These are phyloP conservation scores for Linum lewisii DNA, from an alignment of 345 rosid genomes.

Conservation along the genomic window DNA sequence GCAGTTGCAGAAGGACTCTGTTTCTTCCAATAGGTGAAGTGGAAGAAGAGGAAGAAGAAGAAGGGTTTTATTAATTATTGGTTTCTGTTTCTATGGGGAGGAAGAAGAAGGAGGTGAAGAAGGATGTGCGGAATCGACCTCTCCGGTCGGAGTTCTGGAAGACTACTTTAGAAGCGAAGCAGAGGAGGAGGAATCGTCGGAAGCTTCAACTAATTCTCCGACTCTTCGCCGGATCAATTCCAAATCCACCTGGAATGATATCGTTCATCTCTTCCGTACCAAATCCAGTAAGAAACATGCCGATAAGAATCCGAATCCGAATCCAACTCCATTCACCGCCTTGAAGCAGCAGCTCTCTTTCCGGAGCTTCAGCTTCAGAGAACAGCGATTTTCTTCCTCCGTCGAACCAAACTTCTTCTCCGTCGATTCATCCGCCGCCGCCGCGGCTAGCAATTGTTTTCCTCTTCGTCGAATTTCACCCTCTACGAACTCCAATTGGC, in stretches of 20 bases:
- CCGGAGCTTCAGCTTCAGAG: slow-evolving; percentile 55
- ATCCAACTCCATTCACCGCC: slow-evolving; percentile 20
- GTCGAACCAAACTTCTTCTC: slow-evolving; percentile 26
- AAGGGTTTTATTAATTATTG: too few species aligned
- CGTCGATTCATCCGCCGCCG: neutral
- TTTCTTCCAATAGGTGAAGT: too few species aligned
- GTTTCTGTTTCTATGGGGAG: slow-evolving; percentile 14
- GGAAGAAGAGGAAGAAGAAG: too few species aligned
- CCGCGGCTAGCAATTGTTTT: slow-evolving; percentile 18
- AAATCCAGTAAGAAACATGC: slow-evolving; percentile 40
- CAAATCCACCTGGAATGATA: slow-evolving; percentile 30
- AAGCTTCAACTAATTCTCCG: slow-evolving; percentile 28
- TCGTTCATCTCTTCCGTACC: slow-evolving; percentile 30
- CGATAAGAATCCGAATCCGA: too few species aligned
- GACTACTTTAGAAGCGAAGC: slow-evolving; percentile 72
- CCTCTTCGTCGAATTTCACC: slow-evolving; percentile 41
- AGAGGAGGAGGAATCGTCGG: slow-evolving; percentile 30
- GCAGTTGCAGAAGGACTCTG: too few species aligned
- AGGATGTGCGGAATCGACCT: slow-evolving; percentile 37
- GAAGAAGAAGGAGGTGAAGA: slow-evolving; percentile 45
- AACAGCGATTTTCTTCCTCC: slow-evolving; percentile 3
- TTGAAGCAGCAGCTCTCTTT: slow-evolving; percentile 29
- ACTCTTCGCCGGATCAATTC: slow-evolving; percentile 17
- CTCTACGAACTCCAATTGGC: slow-evolving; percentile 57
- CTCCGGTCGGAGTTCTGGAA: slow-evolving; percentile 70